phyloP scores from a whole-genome alignment of 106 monocot species.

The Dendrobium nobile region DNA sequence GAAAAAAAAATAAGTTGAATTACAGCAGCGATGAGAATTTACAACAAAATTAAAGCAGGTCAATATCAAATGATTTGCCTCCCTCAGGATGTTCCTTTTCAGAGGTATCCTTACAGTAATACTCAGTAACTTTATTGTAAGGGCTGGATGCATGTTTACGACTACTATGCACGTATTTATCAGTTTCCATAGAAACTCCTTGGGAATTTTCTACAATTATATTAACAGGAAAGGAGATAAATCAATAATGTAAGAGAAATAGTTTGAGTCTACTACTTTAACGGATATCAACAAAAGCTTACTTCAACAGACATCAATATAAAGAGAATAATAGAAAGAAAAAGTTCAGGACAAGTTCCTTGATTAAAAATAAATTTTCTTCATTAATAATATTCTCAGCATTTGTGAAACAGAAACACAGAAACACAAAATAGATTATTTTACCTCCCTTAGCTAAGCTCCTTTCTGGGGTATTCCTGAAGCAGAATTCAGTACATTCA shows the following conservation, averaged over 20 bases:
- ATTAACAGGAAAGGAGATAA: not conserved
- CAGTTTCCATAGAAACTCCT: not conserved
- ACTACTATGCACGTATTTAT: not conserved
- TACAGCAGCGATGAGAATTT: not conserved
- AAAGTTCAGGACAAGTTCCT: not conserved
- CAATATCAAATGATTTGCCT: not conserved
- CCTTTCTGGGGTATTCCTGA: not conserved
- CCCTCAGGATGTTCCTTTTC: not conserved
- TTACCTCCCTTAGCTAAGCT: not conserved
- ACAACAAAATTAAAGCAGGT: not conserved
- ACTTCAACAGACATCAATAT: not conserved
- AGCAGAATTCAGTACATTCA: not conserved
- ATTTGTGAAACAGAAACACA: not conserved
- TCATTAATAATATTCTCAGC: not conserved
- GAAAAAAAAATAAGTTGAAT: not conserved
- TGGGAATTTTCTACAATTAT: not conserved
- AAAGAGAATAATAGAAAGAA: not conserved
- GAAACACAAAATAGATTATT: no score
- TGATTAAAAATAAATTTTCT: not conserved
- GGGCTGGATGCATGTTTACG: not conserved
- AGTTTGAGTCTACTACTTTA: not conserved
- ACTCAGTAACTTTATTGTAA: not conserved
- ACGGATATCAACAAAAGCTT: no score
- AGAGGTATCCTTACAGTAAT: not conserved
- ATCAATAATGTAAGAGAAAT: not conserved